A percentile compares a stretch with the other conserved stretches of the same genome.
phyloP scores from a whole-genome alignment of 2,329 filamentous ascomycete genomes.

The Ploettnerulaceae sp. region DNA sequence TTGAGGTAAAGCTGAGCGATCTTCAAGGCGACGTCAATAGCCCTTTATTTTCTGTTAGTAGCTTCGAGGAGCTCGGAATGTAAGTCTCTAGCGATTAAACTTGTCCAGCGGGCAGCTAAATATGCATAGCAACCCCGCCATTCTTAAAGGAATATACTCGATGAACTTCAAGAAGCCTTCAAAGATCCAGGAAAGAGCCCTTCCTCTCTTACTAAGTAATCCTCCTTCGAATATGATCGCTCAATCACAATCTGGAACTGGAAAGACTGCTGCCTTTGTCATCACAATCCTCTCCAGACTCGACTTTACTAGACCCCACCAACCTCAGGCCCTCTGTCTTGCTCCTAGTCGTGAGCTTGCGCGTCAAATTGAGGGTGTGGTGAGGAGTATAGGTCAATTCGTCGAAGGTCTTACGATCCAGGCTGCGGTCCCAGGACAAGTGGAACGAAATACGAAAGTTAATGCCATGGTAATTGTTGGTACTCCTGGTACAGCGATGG shows the following conservation, averaged over 20 bases:
- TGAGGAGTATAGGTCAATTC: conserved; percentile 79
- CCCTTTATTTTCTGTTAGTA: conserved; percentile 78
- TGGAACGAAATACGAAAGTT: conserved; percentile 63
- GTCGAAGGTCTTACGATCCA: conserved; percentile 70
- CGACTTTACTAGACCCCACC: conserved; percentile 62
- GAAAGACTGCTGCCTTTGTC: conserved; percentile 95
- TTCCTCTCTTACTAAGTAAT: conserved; percentile 80
- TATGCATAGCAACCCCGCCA: conserved; percentile 46
- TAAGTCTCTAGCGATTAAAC: conserved; percentile 42
- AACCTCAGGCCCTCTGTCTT: conserved; percentile 82
- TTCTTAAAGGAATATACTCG: conserved; percentile 70
- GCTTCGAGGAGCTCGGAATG: conserved; percentile 83
- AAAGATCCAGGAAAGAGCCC: conserved; percentile 93
- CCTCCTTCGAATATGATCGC: conserved; percentile 94
- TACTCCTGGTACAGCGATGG: conserved; percentile 88
- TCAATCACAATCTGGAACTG: conserved; percentile 98
- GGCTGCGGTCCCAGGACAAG: conserved; percentile 76
- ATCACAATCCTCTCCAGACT: conserved; percentile 86
- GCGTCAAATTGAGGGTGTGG: conserved; percentile 85
- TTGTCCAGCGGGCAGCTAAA: conserved; percentile 11
- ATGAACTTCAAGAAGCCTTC: conserved; percentile 94
- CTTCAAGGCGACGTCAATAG: conserved; percentile 81
- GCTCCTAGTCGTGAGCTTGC: conserved; percentile 93
- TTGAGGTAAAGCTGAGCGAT: conserved; percentile 89
- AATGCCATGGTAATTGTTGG: conserved; percentile 80